Evolutionary conservation across 345 rosid genomes (phyloP).

Genomic region (Camelina neglecta): DNA sequence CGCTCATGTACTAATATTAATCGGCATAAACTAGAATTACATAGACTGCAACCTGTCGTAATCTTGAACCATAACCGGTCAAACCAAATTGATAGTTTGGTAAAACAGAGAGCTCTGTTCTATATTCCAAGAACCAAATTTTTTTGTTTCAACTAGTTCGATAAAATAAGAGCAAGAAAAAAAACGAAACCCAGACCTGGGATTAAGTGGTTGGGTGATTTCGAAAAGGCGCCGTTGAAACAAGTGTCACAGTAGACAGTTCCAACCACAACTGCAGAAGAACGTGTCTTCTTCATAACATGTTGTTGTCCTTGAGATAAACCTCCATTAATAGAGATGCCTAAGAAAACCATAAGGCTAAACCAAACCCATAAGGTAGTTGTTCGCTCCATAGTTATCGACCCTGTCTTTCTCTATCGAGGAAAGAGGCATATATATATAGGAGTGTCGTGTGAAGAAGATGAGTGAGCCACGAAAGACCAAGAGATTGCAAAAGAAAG

Average conservation of each 20-base stretch:
- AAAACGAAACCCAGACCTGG: conserved; percentile 52
- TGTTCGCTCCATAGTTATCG: conserved; percentile 38
- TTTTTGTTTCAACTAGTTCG: not conserved
- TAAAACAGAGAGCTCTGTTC: conserved; percentile 24
- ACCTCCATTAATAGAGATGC: conserved; percentile 15
- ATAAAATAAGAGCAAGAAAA: not conserved
- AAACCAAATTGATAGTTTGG: not conserved
- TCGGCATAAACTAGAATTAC: not conserved
- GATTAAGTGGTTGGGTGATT: conserved; percentile 65
- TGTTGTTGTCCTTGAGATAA: conserved; percentile 37
- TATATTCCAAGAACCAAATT: too few relatives aligned
- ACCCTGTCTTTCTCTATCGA: conserved; percentile 14
- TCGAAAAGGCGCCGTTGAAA: conserved; percentile 60
- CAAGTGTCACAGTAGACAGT: conserved; percentile 93
- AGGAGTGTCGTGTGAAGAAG: conserved; percentile 24
- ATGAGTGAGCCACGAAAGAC: conserved; percentile 30
- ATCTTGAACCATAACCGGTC: not conserved
- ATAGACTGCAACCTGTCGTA: not conserved
- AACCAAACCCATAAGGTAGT: conserved; percentile 28
- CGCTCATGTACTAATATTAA: not conserved
- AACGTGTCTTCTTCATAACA: conserved; percentile 46
- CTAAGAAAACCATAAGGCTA: conserved; percentile 30
- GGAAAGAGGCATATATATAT: conserved; percentile 15
- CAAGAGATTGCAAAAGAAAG: conserved; percentile 35
- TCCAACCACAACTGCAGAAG: conserved; percentile 75